These are phyloP conservation scores for Lasiosphaeris hirsuta DNA, from an alignment of 495 filamentous ascomycete genomes.

Conservation along the genomic window DNA sequence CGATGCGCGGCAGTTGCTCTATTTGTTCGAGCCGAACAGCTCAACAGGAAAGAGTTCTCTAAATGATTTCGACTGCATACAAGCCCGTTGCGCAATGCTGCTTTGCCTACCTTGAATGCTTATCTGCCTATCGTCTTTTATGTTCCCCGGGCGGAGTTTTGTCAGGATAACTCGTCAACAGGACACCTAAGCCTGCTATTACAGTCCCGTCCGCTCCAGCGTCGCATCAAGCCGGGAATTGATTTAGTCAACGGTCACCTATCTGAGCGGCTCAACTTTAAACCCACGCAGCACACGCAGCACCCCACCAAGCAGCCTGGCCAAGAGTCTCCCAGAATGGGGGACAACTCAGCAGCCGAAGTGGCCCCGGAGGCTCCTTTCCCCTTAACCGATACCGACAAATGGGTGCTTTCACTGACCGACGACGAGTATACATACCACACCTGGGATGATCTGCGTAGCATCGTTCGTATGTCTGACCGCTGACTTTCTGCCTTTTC, in stretches of 20 bases:
- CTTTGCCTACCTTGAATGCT: no score
- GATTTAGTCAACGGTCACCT: neutral
- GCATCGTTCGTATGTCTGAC: constrained; percentile 58
- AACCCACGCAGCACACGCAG: neutral
- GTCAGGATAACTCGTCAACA: no score
- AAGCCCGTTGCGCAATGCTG: no score
- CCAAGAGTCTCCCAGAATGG: constrained; percentile 20
- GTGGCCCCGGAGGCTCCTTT: constrained; percentile 55
- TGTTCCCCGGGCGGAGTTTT: no score
- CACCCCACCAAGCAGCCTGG: neutral
- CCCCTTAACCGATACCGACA: constrained; percentile 63
- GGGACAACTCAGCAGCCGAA: constrained; percentile 21
- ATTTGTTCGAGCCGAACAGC: neutral
- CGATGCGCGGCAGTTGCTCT: constrained; percentile 9
- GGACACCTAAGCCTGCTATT: neutral
- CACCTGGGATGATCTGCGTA: constrained; percentile 64
- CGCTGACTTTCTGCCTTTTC: neutral
- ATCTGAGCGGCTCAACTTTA: neutral
- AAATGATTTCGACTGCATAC: no score
- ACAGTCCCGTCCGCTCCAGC: neutral
- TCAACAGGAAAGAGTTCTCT: no score
- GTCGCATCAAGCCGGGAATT: constrained; percentile 1
- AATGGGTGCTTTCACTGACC: constrained; percentile 60
- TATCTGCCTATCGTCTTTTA: no score
- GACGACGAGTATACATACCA: constrained; percentile 68